phyloP scores from a whole-genome alignment of 495 filamentous ascomycete genomes.

The Penicillium angulare region DNA sequence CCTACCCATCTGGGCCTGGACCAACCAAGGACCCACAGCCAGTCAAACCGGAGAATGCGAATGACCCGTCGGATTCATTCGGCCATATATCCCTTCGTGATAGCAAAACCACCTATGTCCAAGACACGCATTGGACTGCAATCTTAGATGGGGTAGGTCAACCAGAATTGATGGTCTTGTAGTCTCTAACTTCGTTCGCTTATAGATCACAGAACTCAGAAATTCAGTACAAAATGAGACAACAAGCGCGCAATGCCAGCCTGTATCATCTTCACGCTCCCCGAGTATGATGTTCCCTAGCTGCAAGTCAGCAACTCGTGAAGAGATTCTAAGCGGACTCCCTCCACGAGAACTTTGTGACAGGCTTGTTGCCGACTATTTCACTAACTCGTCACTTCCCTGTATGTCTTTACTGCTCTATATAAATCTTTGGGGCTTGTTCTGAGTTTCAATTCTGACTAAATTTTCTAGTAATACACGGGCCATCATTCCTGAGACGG shows the following conservation, averaged over 20 bases:
- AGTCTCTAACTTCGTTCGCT: background rate
- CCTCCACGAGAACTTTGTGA: conserved; percentile 10
- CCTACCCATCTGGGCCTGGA: background rate
- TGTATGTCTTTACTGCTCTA: background rate
- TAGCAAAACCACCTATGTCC: conserved; percentile 22
- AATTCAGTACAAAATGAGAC: conserved; percentile 65
- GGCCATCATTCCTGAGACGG: conserved; percentile 16
- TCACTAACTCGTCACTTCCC: conserved; percentile 2
- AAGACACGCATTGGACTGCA: conserved; percentile 30
- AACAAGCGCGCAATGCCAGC: background rate
- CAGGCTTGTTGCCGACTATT: conserved; percentile 15
- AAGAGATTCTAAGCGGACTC: conserved; percentile 13
- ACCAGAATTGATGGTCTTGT: background rate
- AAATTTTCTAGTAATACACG: conserved; percentile 18
- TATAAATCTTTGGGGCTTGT: background rate
- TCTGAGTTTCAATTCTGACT: background rate
- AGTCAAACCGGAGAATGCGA: background rate
- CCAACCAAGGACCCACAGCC: background rate
- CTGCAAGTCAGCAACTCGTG: background rate
- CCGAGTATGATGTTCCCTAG: conserved; percentile 8
- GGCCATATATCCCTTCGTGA: conserved; percentile 10
- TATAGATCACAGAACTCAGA: conserved; percentile 76
- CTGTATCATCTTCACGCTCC: background rate
- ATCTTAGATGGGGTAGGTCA: conserved; percentile 22
- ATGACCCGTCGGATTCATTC: conserved; percentile 3